These are phyloP conservation scores for Persicaria maculosa DNA, from an alignment of 148 eudicot genomes.

Conservation along the genomic window DNA sequence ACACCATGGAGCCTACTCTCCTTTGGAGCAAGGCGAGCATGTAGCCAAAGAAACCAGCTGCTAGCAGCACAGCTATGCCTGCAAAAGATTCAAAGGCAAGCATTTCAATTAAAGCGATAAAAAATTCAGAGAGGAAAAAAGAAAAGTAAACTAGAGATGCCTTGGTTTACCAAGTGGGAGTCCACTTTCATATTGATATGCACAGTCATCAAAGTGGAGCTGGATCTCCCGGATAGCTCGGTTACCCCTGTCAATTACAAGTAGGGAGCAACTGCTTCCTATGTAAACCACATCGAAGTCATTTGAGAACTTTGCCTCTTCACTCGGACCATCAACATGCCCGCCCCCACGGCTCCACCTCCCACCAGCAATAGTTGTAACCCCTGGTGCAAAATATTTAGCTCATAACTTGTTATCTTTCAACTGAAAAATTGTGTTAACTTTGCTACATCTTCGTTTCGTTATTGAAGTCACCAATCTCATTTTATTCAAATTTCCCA, in stretches of 20 bases:
- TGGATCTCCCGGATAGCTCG: conserved; percentile 91
- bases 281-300: conserved; percentile 93
- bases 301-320: conserved; percentile 93
- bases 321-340: conserved; percentile 99
- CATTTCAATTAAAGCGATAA: not conserved
- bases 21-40: conserved; percentile 73
- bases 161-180: conserved; percentile 67
- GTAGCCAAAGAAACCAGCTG: conserved; percentile 81
- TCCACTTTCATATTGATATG: conserved; percentile 89
- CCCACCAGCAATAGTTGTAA: conserved; percentile 97
- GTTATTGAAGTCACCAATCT: too few species aligned
- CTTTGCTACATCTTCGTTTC: too few species aligned
- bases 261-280: conserved; percentile 97
- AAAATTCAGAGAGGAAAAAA: not conserved
- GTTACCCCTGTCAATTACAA: conserved; percentile 91
- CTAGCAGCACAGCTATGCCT: conserved; percentile 61
- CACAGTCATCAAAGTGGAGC: conserved; percentile 93
- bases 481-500: too few species aligned
- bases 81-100: conserved; percentile 9
- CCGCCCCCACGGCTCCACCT: conserved; percentile 71
- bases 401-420: too few species aligned
- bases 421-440: too few species aligned
- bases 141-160: not conserved
- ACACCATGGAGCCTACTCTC: conserved; percentile 56
- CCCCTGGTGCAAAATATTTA: conserved; percentile 30